Conservation (phyloP, 2,329 filamentous ascomycete genomes). For the Aspergillus texensis region DNA sequence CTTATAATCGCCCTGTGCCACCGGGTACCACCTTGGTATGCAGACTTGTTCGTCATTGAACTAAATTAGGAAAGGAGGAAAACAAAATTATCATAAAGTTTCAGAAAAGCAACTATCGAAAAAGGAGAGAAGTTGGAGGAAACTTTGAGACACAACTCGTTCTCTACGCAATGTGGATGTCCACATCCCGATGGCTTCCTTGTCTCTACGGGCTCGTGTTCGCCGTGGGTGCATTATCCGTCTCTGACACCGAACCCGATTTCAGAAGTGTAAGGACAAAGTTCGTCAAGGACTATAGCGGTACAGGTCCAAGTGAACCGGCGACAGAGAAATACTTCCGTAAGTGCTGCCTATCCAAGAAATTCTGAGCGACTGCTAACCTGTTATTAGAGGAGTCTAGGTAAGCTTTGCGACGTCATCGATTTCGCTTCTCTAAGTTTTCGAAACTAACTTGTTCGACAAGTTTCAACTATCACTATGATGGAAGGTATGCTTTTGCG, state of each 20-base stretch:
- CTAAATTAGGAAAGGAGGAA: not conserved
- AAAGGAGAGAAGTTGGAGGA: not conserved
- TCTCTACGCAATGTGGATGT: conserved; percentile 26
- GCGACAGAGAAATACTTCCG: conserved; percentile 52
- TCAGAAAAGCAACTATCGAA: not conserved
- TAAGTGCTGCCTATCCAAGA: conserved; percentile 29
- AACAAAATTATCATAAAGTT: not conserved
- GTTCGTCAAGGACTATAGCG: conserved; percentile 44
- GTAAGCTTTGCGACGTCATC: conserved; percentile 31
- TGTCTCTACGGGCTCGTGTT: conserved; percentile 24
- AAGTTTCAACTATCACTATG: conserved; percentile 58
- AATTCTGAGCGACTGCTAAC: conserved; percentile 11
- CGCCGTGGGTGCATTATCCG: conserved; percentile 19
- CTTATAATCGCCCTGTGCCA: not conserved
- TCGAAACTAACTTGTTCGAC: conserved; percentile 10
- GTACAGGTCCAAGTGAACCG: conserved; percentile 38
- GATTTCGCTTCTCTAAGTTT: not conserved
- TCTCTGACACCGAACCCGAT: conserved; percentile 41
- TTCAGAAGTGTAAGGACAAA: conserved; percentile 48
- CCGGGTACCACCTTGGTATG: not conserved
- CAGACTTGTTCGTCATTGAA: not conserved
- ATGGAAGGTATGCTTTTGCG: conserved; percentile 46
- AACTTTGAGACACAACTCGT: not conserved
- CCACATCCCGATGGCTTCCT: conserved; percentile 15
- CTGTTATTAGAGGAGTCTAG: conserved; percentile 44